phyloP scores from a whole-genome alignment of 495 filamentous ascomycete species.

The Aspergillus heteromorphus region DNA sequence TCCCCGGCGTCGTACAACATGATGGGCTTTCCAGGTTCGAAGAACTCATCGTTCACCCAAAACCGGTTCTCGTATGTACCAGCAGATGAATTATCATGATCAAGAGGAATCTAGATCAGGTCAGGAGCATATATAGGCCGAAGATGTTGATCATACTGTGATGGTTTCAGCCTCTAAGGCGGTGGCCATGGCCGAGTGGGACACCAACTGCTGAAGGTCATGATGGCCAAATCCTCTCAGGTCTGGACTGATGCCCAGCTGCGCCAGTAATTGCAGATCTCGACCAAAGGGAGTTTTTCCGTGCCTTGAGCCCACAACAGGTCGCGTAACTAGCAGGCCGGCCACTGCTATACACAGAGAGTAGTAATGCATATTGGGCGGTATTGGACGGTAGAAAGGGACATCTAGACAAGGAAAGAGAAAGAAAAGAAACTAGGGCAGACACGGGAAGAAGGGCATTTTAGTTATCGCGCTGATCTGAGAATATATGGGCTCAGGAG shows the following conservation, averaged over 20 bases:
- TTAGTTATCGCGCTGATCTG: not conserved
- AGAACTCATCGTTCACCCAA: conserved; percentile 48
- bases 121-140: not conserved
- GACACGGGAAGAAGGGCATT: not conserved
- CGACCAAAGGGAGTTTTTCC: not conserved
- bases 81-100: conserved; percentile 34
- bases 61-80: conserved; percentile 50
- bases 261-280: conserved; percentile 3
- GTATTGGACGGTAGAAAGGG: not conserved
- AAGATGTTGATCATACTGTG: conserved; percentile 16
- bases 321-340: not conserved
- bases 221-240: not conserved
- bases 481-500: not conserved
- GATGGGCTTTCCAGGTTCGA: conserved; percentile 47
- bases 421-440: not conserved
- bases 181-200: not conserved
- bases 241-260: conserved; percentile 10
- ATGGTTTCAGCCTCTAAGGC: conserved; percentile 18
- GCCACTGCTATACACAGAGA: not conserved
- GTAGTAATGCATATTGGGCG: conserved; percentile 1
- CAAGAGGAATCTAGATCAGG: conserved; percentile 38
- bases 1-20: conserved; percentile 52
- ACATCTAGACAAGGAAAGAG: not conserved
- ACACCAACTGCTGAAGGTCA: conserved; percentile 2
- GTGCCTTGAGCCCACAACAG: not conserved